phyloP scores from a whole-genome alignment of 2,329 filamentous ascomycete genomes.

The Byssochlamys sp. region DNA sequence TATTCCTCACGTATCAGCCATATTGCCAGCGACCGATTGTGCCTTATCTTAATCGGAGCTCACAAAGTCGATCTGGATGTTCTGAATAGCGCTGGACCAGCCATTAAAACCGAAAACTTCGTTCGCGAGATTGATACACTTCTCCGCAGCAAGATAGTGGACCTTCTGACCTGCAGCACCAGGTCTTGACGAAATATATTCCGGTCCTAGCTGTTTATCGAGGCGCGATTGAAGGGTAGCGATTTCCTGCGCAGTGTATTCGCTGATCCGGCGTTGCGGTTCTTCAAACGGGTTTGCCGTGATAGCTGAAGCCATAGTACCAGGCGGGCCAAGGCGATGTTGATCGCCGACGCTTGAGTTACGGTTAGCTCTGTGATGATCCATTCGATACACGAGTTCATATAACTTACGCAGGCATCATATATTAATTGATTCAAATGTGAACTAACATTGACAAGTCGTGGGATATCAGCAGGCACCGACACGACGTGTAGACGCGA shows the following conservation, averaged over 20 bases:
- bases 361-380: conserved; percentile 6
- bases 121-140: conserved; percentile 89
- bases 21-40: background rate
- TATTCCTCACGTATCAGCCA: conserved; percentile 15
- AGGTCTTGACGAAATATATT: conserved; percentile 80
- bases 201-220: conserved; percentile 86
- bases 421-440: conserved; percentile 10
- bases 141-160: conserved; percentile 90
- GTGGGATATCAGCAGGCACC: conserved; percentile 2
- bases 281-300: conserved; percentile 73
- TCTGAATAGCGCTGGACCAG: conserved; percentile 92
- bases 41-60: conserved; percentile 12
- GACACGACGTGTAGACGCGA: conserved; percentile 13
- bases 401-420: conserved; percentile 40
- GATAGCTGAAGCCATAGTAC: conserved; percentile 31
- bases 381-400: background rate
- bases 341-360: conserved; percentile 57
- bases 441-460: conserved; percentile 1
- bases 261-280: conserved; percentile 54
- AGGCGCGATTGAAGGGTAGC: conserved; percentile 76
- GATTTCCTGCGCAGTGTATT: conserved; percentile 84
- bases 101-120: conserved; percentile 95
- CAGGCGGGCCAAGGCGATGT: conserved; percentile 39
- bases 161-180: conserved; percentile 78
- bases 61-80: conserved; percentile 87